These are phyloP conservation scores for Actinomortierella wolfii DNA, from an alignment of 371 early-diverging fungal genomes.

Conservation along the genomic window DNA sequence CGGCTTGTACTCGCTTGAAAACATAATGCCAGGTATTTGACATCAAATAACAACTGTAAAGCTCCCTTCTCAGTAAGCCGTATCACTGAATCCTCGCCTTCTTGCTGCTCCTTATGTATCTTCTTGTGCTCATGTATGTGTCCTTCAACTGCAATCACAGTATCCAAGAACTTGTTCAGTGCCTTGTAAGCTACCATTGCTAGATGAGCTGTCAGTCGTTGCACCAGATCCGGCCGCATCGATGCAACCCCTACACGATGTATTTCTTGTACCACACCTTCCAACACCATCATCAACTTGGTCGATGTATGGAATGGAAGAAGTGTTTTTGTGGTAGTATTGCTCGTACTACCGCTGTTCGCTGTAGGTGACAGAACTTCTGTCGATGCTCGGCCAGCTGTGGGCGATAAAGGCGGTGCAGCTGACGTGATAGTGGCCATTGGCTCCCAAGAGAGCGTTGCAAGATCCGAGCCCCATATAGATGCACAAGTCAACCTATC, in stretches of 20 bases:
- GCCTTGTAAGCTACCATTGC: conserved; percentile 3
- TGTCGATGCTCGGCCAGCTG: no score
- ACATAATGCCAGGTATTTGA: conserved; percentile 48
- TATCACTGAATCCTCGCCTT: background rate
- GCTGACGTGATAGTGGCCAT: conserved; percentile 1
- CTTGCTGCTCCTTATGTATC: conserved; percentile 1
- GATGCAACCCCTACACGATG: conserved; percentile 46
- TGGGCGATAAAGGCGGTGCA: no score
- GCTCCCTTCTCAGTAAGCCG: conserved; percentile 57
- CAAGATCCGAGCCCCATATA: conserved; percentile 32
- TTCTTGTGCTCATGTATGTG: conserved; percentile 1
- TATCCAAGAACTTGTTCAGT: conserved; percentile 22
- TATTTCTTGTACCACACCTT: conserved; percentile 55
- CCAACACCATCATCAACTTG: conserved; percentile 43
- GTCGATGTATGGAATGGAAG: conserved; percentile 59
- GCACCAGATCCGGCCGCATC: conserved; percentile 32
- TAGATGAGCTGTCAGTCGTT: conserved; percentile 14
- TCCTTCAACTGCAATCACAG: conserved; percentile 8
- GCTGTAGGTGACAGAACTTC: background rate
- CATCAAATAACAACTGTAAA: conserved; percentile 58
- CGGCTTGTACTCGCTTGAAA: conserved; percentile 38
- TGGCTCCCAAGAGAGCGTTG: conserved; percentile 42
- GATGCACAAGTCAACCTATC: conserved; percentile 7
- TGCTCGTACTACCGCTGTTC: background rate
- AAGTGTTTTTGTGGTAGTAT: conserved; percentile 19